Conservation (phyloP, 352 stramenopile species). For the Pythium plurisporium region DNA sequence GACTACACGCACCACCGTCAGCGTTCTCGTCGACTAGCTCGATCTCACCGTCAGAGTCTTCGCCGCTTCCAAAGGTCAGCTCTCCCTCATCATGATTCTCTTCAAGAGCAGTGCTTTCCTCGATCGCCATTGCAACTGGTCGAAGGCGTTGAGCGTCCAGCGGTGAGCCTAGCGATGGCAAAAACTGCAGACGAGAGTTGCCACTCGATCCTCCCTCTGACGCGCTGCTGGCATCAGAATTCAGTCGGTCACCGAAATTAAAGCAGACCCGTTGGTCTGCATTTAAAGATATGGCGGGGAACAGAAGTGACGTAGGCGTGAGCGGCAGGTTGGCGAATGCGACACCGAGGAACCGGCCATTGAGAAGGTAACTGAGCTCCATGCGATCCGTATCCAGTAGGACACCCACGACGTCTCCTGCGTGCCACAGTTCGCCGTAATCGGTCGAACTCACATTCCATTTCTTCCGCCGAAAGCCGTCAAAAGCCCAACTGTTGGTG, state of each 20-base stretch:
- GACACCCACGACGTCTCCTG: constrained; percentile 83
- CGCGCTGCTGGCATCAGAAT: too few relatives aligned
- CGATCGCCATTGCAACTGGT: neutral
- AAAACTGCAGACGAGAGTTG: too few relatives aligned
- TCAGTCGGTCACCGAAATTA: constrained; percentile 53
- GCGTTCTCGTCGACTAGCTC: neutral
- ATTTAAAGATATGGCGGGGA: constrained; percentile 84
- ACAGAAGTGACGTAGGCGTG: constrained; percentile 43
- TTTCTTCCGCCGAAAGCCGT: constrained; percentile 86
- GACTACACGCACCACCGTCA: neutral
- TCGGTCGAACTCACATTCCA: constrained; percentile 82
- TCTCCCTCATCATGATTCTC: neutral
- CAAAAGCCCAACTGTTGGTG: constrained; percentile 87
- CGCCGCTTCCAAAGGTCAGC: neutral
- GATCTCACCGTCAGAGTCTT: neutral
- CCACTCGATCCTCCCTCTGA: too few relatives aligned
- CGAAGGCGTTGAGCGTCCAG: constrained; percentile 11
- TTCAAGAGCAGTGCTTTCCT: neutral
- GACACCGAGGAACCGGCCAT: constrained; percentile 85
- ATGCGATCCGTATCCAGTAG: constrained; percentile 82
- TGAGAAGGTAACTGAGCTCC: constrained; percentile 89
- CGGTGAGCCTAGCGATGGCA: constrained; percentile 1
- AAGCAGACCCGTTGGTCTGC: constrained; percentile 73
- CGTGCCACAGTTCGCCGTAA: constrained; percentile 82
- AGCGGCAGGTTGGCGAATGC: constrained; percentile 67